Evolutionary conservation across 441 rosid genomes (phyloP), one percentile per base, ranked within the genome.

Genomic region (Adansonia madagascariensis): DNA sequence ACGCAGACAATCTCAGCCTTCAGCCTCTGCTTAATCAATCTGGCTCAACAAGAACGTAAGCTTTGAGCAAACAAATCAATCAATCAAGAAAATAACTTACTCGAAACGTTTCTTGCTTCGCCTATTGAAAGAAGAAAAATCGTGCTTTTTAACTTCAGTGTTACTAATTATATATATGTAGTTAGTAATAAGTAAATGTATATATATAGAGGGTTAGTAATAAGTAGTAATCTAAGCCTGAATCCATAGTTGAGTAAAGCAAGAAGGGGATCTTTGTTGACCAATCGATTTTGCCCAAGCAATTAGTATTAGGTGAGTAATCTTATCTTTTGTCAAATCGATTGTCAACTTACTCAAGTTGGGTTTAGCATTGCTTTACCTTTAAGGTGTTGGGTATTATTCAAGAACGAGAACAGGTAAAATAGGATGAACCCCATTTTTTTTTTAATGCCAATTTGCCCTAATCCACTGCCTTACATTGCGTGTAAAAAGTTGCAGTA

Each of bases 301-400:
- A 35, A 39, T 56, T 39, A 9, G 20, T 0, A 17, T 56, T 72
- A 72, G 75, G 75, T 72, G 39, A 56, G n/a, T 72, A 9, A 72
- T 72, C 18, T 56, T 18, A 17, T 72, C 35, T 44, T 0, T 66
- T 35, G 75, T 73, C 65, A 41, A 9, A 39, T 53, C 50, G 17
- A 11, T 11, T 56, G 10, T 17, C 35, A 55, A 18, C 60, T 49
- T 50, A 27, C 20, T 50, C 24, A 70, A 18, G 64, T 11, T 53
- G 24, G 50, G 6, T 18, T 11, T 10, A 41, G 10, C 3, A 8
- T 18, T 39, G 31, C 49, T 27, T n/a, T 35, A 17, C 44, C 75
- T 53, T 31, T 22, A 18, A 2, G 57, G 12, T 15, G 68, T 14
- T 15, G 10, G 68, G 47, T 35, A 27, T 31, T 62, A 14, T 24